Percentiles rank a stretch among this genome's conserved stretches.
Conservation (phyloP, 306 rosid genomes). For the Acacia confusa region DNA sequence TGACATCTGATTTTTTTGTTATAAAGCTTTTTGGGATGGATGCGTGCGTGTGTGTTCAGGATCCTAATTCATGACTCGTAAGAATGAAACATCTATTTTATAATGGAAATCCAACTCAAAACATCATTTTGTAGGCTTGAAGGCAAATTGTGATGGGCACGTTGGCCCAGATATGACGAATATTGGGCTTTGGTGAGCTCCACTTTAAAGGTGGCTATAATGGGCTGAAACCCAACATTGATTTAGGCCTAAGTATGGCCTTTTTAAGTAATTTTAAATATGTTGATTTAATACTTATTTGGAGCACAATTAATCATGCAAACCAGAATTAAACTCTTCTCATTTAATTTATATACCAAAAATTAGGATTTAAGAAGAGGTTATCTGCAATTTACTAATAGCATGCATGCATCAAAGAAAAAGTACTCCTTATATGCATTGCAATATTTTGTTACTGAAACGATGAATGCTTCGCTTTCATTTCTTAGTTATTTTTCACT, state of each 20-base stretch:
- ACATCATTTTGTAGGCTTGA: background rate
- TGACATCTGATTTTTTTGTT: no score
- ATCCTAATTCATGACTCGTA: background rate
- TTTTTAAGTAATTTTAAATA: no score
- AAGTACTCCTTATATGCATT: background rate
- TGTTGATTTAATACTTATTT: no score
- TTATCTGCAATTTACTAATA: constrained; percentile 1
- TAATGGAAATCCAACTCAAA: background rate
- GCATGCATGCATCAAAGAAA: background rate
- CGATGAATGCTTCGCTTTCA: background rate
- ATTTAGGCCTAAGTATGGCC: background rate
- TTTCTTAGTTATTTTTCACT: background rate
- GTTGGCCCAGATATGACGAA: background rate
- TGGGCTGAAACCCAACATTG: background rate
- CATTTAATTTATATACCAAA: no score
- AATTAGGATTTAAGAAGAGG: no score
- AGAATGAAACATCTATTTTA: background rate
- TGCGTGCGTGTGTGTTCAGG: no score
- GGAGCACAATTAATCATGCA: no score
- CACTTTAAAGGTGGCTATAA: background rate
- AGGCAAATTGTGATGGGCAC: background rate
- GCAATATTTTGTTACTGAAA: background rate
- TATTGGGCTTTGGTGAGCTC: background rate
- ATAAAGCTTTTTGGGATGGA: background rate
- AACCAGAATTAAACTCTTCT: no score